phyloP scores from a whole-genome alignment of 2,329 filamentous ascomycete species.

The Scytalidium lignicola region DNA sequence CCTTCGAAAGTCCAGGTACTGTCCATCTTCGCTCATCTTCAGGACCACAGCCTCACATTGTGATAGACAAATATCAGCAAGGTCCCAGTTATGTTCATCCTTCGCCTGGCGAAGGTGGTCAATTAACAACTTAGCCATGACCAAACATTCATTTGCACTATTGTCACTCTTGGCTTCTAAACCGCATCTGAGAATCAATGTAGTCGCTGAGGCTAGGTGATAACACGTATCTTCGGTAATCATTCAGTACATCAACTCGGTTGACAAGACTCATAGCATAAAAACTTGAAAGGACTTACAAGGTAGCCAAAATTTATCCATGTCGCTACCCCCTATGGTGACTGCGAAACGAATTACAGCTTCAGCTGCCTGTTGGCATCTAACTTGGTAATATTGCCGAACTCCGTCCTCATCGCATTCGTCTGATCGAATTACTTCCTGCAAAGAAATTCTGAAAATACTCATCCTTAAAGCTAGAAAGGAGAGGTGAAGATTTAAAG shows the following conservation, averaged over 20 bases:
- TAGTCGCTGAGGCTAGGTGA: conserved; percentile 3
- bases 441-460: conserved; percentile 13
- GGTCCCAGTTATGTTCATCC: conserved; percentile 21
- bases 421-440: conserved; percentile 3
- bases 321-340: conserved; percentile 15
- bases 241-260: not conserved
- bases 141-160: conserved; percentile 2
- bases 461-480: conserved; percentile 14
- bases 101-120: conserved; percentile 10
- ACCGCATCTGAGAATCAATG: conserved; percentile 2
- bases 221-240: not conserved
- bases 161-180: conserved; percentile 3
- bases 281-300: conserved; percentile 16
- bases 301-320: conserved; percentile 25
- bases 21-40: conserved; percentile 2
- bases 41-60: conserved; percentile 29
- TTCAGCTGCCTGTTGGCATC: conserved; percentile 20
- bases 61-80: conserved; percentile 16
- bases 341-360: conserved; percentile 20
- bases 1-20: conserved; percentile 3
- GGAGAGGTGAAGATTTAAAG: conserved; percentile 11
- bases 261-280: not conserved
- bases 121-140: not conserved
- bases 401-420: conserved; percentile 6
- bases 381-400: conserved; percentile 11